Evolutionary conservation across 768 basidiomycete species (phyloP).

Genomic region (Mycena epipterygia): DNA sequence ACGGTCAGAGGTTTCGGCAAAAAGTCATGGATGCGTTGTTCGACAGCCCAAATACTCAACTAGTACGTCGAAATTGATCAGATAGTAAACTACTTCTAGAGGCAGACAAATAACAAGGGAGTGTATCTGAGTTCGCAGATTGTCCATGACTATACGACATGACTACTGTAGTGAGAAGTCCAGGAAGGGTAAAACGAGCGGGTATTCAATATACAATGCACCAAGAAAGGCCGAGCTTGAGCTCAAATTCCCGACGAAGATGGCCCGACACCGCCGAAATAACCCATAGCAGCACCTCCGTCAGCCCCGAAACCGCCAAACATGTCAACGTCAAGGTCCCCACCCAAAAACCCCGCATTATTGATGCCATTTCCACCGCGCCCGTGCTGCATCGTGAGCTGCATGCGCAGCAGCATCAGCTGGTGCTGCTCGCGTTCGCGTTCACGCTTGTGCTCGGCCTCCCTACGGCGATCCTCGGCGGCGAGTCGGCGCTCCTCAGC

Average conservation of each 20-base stretch:
- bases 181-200: neutral
- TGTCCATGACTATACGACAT: too few species aligned
- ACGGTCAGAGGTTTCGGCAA: neutral
- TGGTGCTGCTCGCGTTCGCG: conserved; percentile 5
- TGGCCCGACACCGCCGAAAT: neutral
- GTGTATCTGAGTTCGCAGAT: neutral
- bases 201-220: neutral
- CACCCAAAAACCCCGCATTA: neutral
- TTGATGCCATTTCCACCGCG: neutral
- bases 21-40: neutral
- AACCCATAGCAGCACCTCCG: neutral
- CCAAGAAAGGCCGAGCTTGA: neutral
- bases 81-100: too few species aligned
- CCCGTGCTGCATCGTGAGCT: neutral
- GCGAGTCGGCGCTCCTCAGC: neutral
- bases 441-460: neutral
- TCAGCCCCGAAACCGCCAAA: neutral
- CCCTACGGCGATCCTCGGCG: neutral
- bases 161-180: too few species aligned
- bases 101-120: neutral
- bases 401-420: neutral
- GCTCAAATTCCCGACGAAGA: neutral
- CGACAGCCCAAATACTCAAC: neutral
- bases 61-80: neutral
- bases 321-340: neutral